phyloP scores from a whole-genome alignment of 441 rosid species.

The Adansonia gregorii region DNA sequence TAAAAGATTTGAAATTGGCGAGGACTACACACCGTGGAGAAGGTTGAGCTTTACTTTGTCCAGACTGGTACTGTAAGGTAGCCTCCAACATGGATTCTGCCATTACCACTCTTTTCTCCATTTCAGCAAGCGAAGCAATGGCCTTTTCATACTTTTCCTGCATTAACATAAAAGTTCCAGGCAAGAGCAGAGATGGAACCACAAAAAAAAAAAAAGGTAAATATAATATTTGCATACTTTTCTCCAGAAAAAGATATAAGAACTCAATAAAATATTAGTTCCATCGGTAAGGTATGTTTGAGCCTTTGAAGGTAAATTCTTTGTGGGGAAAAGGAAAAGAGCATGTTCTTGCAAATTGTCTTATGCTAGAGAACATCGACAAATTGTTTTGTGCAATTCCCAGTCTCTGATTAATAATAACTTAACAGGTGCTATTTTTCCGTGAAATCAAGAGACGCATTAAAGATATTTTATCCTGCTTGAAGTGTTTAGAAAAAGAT shows the following conservation, averaged over 20 bases:
- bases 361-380: background rate
- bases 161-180: constrained; percentile 25
- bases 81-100: constrained; percentile 99
- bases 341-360: background rate
- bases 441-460: background rate
- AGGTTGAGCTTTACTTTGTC: constrained; percentile 82
- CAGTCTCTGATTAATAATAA: constrained; percentile 4
- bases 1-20: constrained; percentile 6
- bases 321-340: background rate
- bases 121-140: constrained; percentile 69
- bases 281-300: background rate
- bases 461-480: too few relatives aligned
- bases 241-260: background rate
- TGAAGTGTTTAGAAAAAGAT: background rate
- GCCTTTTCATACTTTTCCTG: constrained; percentile 95
- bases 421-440: background rate
- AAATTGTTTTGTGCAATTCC: background rate
- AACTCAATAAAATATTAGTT: constrained; percentile 2
- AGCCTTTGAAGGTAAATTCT: background rate
- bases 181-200: background rate
- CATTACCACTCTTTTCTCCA: constrained; percentile 94
- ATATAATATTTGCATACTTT: background rate
- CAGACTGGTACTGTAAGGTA: constrained; percentile 86
- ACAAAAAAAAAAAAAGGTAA: background rate
- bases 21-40: constrained; percentile 71